Conservation (phyloP, 805 yeast species). For the Kluyveromyces starmeri region DNA sequence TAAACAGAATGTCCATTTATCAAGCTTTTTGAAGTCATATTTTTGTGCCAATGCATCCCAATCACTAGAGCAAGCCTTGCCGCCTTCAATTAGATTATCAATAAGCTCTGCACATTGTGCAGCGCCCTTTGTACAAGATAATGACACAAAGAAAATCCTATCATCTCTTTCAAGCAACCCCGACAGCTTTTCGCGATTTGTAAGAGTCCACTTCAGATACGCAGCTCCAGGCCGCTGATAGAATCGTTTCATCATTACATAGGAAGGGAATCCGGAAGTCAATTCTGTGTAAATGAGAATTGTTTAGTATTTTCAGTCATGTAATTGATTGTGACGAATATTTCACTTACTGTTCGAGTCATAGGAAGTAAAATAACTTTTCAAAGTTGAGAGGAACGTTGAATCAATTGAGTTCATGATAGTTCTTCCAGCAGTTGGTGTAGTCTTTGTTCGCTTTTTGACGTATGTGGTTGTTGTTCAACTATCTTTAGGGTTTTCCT, state of each 20-base stretch:
- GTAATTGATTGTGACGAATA: not conserved
- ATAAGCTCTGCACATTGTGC: not conserved
- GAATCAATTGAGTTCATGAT: not conserved
- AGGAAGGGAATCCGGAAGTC: not conserved
- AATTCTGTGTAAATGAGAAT: not conserved
- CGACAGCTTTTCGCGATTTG: not conserved
- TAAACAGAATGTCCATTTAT: not conserved
- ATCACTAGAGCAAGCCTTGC: not conserved
- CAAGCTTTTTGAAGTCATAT: not conserved
- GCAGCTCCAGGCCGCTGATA: not conserved
- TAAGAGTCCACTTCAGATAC: not conserved
- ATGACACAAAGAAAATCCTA: not conserved
- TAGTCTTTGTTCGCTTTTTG: no score
- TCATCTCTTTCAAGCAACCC: not conserved
- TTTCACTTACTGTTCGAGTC: not conserved
- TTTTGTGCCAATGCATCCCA: not conserved
- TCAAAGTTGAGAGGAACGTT: not conserved
- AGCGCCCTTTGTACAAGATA: not conserved
- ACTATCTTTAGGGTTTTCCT: no score
- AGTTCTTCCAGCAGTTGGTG: no score
- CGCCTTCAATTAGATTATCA: not conserved
- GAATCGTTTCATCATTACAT: not conserved
- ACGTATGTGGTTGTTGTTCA: no score
- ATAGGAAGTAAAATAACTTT: not conserved
- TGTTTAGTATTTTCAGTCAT: not conserved